These are phyloP conservation scores for Gilbertella persicaria DNA, from an alignment of 371 early-diverging fungal species.

Conservation along the genomic window DNA sequence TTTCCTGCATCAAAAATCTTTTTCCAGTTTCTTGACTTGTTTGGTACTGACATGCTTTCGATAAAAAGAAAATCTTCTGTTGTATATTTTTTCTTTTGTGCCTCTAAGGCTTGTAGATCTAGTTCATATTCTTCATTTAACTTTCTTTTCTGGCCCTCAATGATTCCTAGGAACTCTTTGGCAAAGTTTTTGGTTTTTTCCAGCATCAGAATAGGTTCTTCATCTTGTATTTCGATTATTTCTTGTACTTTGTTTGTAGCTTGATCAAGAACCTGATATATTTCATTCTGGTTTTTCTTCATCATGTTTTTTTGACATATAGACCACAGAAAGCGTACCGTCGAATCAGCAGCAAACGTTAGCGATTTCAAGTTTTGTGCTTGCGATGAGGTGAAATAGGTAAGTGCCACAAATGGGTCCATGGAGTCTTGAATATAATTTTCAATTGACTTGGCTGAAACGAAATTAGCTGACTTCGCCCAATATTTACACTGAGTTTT, in stretches of 20 bases:
- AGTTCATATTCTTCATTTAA: slow-evolving; percentile 5
- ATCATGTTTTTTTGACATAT: slow-evolving; percentile 2
- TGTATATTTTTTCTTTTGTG: slow-evolving; percentile 5
- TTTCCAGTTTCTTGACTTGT: slow-evolving; percentile 6
- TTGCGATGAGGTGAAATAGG: slow-evolving; percentile 14
- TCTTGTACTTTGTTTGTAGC: slow-evolving; percentile 6
- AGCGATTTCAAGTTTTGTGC: slow-evolving; percentile 14
- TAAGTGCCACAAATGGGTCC: slow-evolving; percentile 12
- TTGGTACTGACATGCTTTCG: slow-evolving; percentile 3
- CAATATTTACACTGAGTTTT: slow-evolving; percentile 13
- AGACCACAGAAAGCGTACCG: slow-evolving; percentile 12
- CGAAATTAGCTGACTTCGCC: slow-evolving; percentile 12
- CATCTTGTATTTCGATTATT: slow-evolving; percentile 10
- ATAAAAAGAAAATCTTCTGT: slow-evolving; percentile 7
- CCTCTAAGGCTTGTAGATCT: slow-evolving; percentile 1
- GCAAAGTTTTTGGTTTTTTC: slow-evolving; percentile 11
- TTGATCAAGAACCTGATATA: slow-evolving; percentile 11
- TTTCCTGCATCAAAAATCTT: slow-evolving; percentile 1
- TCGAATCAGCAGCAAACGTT: slow-evolving; percentile 6
- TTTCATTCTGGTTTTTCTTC: slow-evolving; percentile 5
- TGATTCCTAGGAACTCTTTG: slow-evolving; percentile 11
- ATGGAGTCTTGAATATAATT: slow-evolving; percentile 11
- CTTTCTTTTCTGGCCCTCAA: slow-evolving; percentile 14
- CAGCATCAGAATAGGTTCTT: slow-evolving; percentile 7
- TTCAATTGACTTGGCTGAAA: slow-evolving; percentile 17